These are phyloP conservation scores for Nothophaeocryptopus gaeumannii DNA, from an alignment of 2,329 filamentous ascomycete genomes.

Conservation along the genomic window DNA sequence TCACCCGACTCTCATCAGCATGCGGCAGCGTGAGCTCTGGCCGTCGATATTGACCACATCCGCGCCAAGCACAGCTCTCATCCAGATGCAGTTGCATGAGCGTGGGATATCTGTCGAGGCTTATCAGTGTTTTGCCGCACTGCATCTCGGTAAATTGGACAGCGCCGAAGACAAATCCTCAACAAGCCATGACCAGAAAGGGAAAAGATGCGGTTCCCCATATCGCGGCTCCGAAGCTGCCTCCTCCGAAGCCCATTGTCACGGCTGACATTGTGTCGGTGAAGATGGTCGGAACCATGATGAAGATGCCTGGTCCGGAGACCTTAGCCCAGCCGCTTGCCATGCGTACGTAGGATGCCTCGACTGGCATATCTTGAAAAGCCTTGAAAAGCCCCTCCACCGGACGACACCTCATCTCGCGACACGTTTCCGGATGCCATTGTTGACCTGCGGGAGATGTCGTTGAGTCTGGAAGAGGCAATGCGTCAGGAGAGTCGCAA, in stretches of 20 bases:
- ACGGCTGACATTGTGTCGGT: conserved; percentile 10
- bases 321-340: conserved; percentile 13
- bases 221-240: conserved; percentile 1
- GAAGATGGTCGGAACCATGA: conserved; percentile 15
- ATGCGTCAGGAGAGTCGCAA: no score
- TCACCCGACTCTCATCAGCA: conserved; percentile 15
- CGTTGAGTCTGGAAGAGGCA: no score
- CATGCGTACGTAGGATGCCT: conserved; percentile 13
- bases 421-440: conserved; percentile 9
- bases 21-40: conserved; percentile 4
- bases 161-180: conserved; percentile 15
- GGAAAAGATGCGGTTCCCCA: conserved; percentile 12
- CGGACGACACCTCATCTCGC: conserved; percentile 4
- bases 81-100: conserved; percentile 16
- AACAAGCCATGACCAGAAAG: conserved; percentile 10
- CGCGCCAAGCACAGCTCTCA: conserved; percentile 10
- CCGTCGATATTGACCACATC: conserved; percentile 2
- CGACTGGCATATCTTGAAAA: conserved; percentile 7
- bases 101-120: conserved; percentile 12
- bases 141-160: conserved; percentile 4
- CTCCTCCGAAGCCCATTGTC: conserved; percentile 9
- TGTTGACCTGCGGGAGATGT: neutral
- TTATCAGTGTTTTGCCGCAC: conserved; percentile 7
- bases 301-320: conserved; percentile 11
- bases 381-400: conserved; percentile 5